Conservation (phyloP, 2,329 filamentous ascomycete species). For the Teratosphaeria destructans region DNA sequence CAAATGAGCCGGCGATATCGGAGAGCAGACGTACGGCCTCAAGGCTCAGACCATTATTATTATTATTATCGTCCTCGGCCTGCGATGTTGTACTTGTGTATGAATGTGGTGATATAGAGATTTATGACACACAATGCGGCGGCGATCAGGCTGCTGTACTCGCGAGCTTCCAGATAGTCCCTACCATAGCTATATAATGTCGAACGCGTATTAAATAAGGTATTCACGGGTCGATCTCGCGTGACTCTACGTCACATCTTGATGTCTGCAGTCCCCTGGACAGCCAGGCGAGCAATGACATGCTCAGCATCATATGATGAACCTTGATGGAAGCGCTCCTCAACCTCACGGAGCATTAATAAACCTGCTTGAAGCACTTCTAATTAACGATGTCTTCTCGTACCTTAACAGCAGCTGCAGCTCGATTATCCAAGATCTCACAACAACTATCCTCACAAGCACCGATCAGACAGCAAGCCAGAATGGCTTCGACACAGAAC, state of each 20-base stretch:
- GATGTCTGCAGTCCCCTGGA: background rate
- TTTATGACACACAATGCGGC: no score
- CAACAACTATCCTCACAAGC: slow-evolving; percentile 17
- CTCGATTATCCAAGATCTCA: slow-evolving; percentile 11
- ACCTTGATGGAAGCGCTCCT: background rate
- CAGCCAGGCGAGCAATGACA: background rate
- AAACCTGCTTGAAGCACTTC: background rate
- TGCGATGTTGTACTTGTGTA: no score
- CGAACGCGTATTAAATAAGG: no score
- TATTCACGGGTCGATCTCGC: background rate
- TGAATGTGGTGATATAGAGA: no score
- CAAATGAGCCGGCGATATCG: background rate
- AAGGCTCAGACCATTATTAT: no score
- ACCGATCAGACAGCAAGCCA: slow-evolving; percentile 13
- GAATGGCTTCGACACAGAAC: slow-evolving; percentile 19
- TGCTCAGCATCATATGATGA: background rate
- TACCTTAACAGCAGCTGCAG: slow-evolving; percentile 10
- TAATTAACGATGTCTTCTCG: slow-evolving; percentile 5
- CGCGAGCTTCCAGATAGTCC: no score
- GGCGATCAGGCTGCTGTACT: no score
- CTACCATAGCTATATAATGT: no score
- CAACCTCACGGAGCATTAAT: background rate
- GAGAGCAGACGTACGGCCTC: background rate
- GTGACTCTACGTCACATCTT: background rate
- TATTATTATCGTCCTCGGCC: no score